A percentile compares a stretch with the other conserved stretches of the same genome.
These are phyloP conservation scores for Heterococcus sp. DNA, from an alignment of 108 stramenopile species.

Conservation along the genomic window DNA sequence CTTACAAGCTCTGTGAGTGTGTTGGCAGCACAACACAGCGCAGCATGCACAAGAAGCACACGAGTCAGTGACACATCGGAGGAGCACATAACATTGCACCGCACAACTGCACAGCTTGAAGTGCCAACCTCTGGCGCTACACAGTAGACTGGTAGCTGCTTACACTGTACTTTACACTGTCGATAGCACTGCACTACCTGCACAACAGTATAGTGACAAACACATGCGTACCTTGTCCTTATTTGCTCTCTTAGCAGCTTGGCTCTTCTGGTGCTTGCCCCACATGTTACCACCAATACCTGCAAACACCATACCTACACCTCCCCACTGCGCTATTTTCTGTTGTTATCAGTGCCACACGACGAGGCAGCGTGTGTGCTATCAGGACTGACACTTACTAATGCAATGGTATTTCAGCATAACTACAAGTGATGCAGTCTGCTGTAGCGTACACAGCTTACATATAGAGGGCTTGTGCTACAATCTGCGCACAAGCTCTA, in stretches of 20 bases:
- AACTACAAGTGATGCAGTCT: neutral
- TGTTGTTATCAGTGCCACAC: neutral
- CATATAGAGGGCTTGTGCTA: neutral
- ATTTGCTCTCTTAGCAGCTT: slow-evolving; percentile 1
- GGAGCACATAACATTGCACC: too few species aligned
- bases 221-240: too few species aligned
- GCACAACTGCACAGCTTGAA: too few species aligned
- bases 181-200: too few species aligned
- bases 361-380: neutral
- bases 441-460: neutral
- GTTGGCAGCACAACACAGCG: too few species aligned
- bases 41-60: too few species aligned
- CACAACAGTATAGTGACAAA: too few species aligned
- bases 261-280: slow-evolving; percentile 33
- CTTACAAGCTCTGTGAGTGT: too few species aligned
- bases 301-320: slow-evolving; percentile 25
- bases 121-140: too few species aligned
- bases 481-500: neutral
- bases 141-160: too few species aligned
- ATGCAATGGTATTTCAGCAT: neutral
- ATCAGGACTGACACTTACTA: neutral
- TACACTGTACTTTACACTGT: too few species aligned
- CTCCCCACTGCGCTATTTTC: slow-evolving; percentile 1
- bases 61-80: too few species aligned
- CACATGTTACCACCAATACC: slow-evolving; percentile 19